Percentiles rank a stretch among this genome's conserved stretches.
Conservation (phyloP, 305 asterid species). For the Solanum hybrid region DNA sequence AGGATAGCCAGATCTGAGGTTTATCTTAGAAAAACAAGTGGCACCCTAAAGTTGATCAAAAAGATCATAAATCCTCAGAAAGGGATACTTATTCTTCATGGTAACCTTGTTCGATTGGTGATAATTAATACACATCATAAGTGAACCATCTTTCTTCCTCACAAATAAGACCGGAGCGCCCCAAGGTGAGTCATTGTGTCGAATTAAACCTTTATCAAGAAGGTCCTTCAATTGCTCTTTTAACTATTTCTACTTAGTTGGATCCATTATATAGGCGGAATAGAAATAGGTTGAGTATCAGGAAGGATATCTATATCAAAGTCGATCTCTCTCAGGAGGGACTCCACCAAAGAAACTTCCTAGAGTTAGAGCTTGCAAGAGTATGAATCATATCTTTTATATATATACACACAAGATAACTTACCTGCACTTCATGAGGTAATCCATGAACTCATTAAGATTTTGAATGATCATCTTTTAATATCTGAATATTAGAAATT, state of each 20-base stretch:
- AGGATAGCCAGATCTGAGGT: background rate
- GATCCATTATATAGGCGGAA: background rate
- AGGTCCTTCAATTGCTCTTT: background rate
- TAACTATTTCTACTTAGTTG: too few relatives aligned
- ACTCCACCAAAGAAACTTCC: background rate
- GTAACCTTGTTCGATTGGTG: background rate
- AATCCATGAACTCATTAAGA: background rate
- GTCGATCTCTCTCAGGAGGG: background rate
- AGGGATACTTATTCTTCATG: background rate
- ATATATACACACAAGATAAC: background rate
- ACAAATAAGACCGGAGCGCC: background rate
- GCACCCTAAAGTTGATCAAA: background rate
- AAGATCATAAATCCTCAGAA: background rate
- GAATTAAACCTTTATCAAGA: background rate
- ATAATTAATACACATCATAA: background rate
- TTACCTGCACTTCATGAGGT: background rate
- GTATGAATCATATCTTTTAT: background rate
- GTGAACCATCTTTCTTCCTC: background rate
- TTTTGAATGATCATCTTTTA: background rate
- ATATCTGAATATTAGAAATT: background rate
- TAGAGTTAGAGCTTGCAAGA: background rate
- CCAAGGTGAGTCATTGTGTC: background rate
- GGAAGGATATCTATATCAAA: too few relatives aligned
- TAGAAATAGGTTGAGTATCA: background rate
- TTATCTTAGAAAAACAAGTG: background rate